Evolutionary conservation across 23 red algal species (phyloP).

Genomic region (Chondrus crispus): DNA sequence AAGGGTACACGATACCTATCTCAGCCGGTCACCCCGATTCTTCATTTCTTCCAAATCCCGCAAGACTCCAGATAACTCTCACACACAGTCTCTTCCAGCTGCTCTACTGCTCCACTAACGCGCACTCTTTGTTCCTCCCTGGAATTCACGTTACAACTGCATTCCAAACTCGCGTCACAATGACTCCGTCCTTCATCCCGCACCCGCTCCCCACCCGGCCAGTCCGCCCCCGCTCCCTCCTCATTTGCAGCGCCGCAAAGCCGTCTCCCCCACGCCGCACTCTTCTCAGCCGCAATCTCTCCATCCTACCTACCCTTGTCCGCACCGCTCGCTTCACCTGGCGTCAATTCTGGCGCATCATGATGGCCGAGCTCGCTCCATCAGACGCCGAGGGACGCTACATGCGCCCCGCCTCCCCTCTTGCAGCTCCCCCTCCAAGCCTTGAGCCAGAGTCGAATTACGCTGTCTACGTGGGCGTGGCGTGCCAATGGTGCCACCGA

Average conservation of each 20-base stretch:
- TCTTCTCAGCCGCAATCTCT: not conserved
- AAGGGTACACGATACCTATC: too few relatives aligned
- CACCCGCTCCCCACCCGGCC: too few relatives aligned
- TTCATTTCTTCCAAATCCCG: too few relatives aligned
- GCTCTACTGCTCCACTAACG: too few relatives aligned
- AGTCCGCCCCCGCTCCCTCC: too few relatives aligned
- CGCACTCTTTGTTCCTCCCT: too few relatives aligned
- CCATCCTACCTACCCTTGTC: slow-evolving; percentile 69
- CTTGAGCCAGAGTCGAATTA: not conserved
- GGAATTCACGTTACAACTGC: too few relatives aligned
- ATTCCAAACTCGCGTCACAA: too few relatives aligned
- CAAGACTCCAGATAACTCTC: too few relatives aligned
- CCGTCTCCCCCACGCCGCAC: not conserved
- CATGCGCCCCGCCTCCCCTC: slow-evolving; percentile 43
- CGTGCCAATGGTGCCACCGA: slow-evolving; percentile 94
- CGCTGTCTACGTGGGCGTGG: slow-evolving; percentile 74
- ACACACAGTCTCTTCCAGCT: too few relatives aligned
- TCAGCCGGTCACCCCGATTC: too few relatives aligned
- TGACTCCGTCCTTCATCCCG: too few relatives aligned
- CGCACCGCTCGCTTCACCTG: slow-evolving; percentile 55
- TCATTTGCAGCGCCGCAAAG: not conserved
- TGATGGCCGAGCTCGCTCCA: slow-evolving; percentile 89
- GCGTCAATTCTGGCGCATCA: slow-evolving; percentile 23
- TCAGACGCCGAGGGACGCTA: slow-evolving; percentile 57
- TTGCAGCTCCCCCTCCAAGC: not conserved